Percentiles rank a stretch among this genome's conserved stretches.
These are phyloP conservation scores for Pseudopyricularia cyperi DNA, from an alignment of 2,329 filamentous ascomycete species.

Conservation along the genomic window DNA sequence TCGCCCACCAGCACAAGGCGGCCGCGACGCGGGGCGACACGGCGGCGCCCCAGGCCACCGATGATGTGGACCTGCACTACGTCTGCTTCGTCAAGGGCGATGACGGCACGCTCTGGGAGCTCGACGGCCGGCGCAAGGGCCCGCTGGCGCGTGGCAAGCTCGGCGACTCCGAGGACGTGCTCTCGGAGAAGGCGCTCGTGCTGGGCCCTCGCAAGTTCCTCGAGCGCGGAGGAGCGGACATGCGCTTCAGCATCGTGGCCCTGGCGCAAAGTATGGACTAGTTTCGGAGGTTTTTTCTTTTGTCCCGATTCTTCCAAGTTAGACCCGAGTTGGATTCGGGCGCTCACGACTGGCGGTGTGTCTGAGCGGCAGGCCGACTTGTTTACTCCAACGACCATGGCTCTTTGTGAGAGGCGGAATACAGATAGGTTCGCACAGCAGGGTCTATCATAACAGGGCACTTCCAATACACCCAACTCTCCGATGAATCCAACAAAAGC, in stretches of 20 bases:
- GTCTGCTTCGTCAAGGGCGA: conserved; percentile 78
- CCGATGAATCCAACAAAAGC: no score
- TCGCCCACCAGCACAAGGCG: conserved; percentile 67
- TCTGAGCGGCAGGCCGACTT: no score
- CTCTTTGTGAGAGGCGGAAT: no score
- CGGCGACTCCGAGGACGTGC: conserved; percentile 50
- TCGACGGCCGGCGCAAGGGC: conserved; percentile 45
- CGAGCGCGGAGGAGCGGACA: conserved; percentile 35
- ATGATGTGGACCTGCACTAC: conserved; percentile 85
- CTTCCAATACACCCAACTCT: no score
- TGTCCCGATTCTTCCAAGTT: no score
- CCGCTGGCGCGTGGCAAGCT: conserved; percentile 44
- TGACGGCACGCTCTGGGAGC: conserved; percentile 50
- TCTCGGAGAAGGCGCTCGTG: conserved; percentile 62
- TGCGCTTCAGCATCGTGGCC: conserved; percentile 46
- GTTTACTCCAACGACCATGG: no score
- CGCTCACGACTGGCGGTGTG: no score
- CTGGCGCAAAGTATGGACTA: conserved; percentile 38
- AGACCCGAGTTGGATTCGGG: no score
- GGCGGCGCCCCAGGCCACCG: conserved; percentile 60
- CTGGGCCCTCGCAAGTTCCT: conserved; percentile 50
- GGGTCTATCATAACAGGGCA: no score
- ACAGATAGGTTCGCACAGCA: no score
- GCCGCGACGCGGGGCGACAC: conserved; percentile 73
- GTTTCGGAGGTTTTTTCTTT: neutral